Conservation (phyloP, 2,329 filamentous ascomycete genomes). For the Colletotrichum australisinense region DNA sequence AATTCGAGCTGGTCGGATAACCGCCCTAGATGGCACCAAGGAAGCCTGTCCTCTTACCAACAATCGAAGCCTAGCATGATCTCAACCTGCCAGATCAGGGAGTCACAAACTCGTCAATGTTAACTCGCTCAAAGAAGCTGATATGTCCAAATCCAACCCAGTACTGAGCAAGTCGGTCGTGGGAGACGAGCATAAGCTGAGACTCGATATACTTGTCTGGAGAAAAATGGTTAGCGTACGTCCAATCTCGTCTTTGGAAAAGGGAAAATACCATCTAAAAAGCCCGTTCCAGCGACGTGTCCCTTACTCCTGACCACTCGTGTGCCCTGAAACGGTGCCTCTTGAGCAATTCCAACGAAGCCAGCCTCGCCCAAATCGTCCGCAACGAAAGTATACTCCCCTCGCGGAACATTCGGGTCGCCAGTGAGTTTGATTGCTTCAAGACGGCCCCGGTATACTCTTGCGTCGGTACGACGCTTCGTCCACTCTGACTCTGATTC, state of each 20-base stretch:
- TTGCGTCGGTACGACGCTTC: slow-evolving; percentile 55
- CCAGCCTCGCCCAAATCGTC: slow-evolving; percentile 79
- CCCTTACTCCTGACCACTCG: slow-evolving; percentile 79
- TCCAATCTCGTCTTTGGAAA: background rate
- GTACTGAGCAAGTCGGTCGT: slow-evolving; percentile 82
- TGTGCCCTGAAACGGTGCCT: slow-evolving; percentile 78
- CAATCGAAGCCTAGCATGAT: background rate
- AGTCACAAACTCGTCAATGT: slow-evolving; percentile 64
- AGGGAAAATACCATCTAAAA: slow-evolving; percentile 71
- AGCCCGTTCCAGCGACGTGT: slow-evolving; percentile 81
- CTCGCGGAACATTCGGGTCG: slow-evolving; percentile 88
- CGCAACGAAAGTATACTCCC: slow-evolving; percentile 84
- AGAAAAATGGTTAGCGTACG: background rate
- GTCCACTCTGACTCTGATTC: slow-evolving; percentile 61
- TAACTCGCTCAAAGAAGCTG: slow-evolving; percentile 69
- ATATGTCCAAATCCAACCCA: slow-evolving; percentile 76
- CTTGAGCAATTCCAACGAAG: slow-evolving; percentile 71
- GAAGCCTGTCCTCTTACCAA: background rate
- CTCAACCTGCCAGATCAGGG: slow-evolving; percentile 34
- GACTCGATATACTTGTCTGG: slow-evolving; percentile 80
- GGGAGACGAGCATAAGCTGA: slow-evolving; percentile 82
- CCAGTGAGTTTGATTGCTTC: slow-evolving; percentile 93
- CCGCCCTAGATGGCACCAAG: background rate
- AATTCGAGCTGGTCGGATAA: background rate
- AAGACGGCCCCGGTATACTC: slow-evolving; percentile 73